Base-by-base conservation (phyloP, 2,329 filamentous ascomycete species). In the Colletotrichum sp. region DNA sequence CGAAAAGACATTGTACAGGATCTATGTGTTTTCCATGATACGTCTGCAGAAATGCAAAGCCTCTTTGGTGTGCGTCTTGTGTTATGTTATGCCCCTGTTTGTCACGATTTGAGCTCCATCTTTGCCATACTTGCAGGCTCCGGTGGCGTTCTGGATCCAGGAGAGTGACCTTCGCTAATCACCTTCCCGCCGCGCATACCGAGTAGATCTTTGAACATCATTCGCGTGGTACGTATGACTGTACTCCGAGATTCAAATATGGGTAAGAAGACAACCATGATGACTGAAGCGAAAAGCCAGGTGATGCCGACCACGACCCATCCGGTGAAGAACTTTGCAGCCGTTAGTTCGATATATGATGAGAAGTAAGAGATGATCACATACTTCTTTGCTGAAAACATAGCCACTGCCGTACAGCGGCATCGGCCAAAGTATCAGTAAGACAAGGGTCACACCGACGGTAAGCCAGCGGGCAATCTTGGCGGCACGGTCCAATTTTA, bases 221-320 rank as follows among this genome's bases (percentile, higher is more conserved):
- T 71, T 4, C 65, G 56, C 2, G 71, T 72, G 1, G 76, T 77
- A 5, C 72, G 69, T 3, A 76, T 34, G 5, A 77, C 71, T 2
- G 76, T 77, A 10, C 32, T 69, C 18, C 76, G 66, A 16, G 76
- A 77, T 32, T 77, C 76, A 9, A 75, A 75, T 9, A 77, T 43
- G 4, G 76, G 75, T 9, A 77, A 38, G 43, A 77, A 72, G 6
- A 77, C 69, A 7, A 77, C 75, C 71, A 77, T 77, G 13, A 76
- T 55, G 30, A 71, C 66, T 5, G 75, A 77, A 10, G 68, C 71
- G 80, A 94, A 94, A 70, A 95, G 85, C 94, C 94, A 96, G 4
- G 94, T 83, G 34, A 96, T 93, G 1, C 92, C 92, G 1, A 94
- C 90, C 3, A 90, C 87, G 10, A 94, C 90, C 93, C 93, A 95